phyloP scores from a whole-genome alignment of 164 flowering plant genomes.

The Berberis vulgaris region DNA sequence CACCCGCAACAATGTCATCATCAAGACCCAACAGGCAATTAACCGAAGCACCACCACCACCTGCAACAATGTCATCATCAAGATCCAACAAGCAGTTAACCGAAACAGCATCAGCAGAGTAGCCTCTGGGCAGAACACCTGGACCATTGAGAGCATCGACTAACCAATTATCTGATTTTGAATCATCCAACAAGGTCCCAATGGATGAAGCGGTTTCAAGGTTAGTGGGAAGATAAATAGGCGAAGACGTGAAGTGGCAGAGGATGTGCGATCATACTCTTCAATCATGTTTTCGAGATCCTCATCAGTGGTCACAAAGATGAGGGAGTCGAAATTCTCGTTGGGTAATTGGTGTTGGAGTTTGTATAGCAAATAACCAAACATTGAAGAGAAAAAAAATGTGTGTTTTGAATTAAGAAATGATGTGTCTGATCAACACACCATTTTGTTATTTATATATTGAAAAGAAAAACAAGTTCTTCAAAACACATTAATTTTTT shows the following conservation, averaged over 20 bases:
- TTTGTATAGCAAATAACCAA: too few relatives aligned
- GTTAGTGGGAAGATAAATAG: constrained; percentile 52
- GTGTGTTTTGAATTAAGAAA: too few relatives aligned
- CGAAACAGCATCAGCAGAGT: constrained; percentile 50
- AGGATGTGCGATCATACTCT: constrained; percentile 65
- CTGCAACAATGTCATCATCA: constrained; percentile 17
- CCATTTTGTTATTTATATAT: too few relatives aligned
- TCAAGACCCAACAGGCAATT: constrained; percentile 51
- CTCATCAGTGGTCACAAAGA: constrained; percentile 82
- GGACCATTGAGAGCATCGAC: constrained; percentile 68
- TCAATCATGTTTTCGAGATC: constrained; percentile 96
- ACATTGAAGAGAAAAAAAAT: too few relatives aligned
- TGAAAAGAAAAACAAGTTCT: too few relatives aligned
- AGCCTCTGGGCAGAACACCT: constrained; percentile 41
- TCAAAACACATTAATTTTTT: too few relatives aligned
- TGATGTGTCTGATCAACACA: too few relatives aligned
- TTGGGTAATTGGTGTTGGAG: constrained; percentile 24
- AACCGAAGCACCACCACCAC: background rate
- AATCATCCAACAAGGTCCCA: constrained; percentile 56
- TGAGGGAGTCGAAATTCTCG: constrained; percentile 83
- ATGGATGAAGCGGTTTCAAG: constrained; percentile 58
- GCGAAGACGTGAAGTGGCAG: constrained; percentile 36
- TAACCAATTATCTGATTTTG: constrained; percentile 81
- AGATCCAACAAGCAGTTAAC: constrained; percentile 47
- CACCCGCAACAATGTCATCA: constrained; percentile 4